These are phyloP conservation scores for Pyrenula aspistea DNA, from an alignment of 495 filamentous ascomycete genomes.

Conservation along the genomic window DNA sequence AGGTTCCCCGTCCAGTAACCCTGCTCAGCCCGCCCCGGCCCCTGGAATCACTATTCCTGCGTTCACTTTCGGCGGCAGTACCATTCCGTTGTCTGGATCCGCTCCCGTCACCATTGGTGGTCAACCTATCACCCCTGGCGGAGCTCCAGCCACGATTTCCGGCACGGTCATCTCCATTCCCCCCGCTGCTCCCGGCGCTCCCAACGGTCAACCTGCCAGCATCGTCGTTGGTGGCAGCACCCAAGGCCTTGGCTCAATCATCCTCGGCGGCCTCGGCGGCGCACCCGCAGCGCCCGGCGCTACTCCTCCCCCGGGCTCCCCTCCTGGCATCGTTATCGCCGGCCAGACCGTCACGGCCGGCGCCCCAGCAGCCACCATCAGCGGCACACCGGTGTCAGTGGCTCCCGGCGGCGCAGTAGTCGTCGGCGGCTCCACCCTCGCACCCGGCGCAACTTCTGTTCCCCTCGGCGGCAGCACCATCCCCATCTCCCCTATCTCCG, in stretches of 20 bases:
- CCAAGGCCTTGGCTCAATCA: background rate
- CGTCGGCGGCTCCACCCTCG: slow-evolving; percentile 4
- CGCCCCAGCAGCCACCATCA: slow-evolving; percentile 3
- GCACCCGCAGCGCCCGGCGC: too few relatives aligned
- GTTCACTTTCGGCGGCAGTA: background rate
- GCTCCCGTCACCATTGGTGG: background rate
- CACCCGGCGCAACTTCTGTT: slow-evolving; percentile 3
- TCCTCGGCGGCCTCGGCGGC: background rate
- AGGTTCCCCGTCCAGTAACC: background rate
- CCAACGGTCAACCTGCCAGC: background rate
- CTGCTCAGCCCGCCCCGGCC: background rate
- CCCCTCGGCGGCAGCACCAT: slow-evolving; percentile 4
- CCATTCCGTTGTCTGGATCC: background rate
- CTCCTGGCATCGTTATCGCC: background rate
- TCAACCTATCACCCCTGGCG: background rate
- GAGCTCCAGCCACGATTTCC: background rate
- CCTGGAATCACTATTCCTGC: background rate
- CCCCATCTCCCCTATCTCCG: background rate
- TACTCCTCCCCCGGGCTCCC: background rate
- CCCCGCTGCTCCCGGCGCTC: background rate
- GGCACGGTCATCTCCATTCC: background rate
- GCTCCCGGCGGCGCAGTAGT: slow-evolving; percentile 3
- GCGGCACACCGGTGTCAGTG: slow-evolving; percentile 4
- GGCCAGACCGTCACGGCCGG: slow-evolving; percentile 5
- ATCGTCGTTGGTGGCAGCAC: background rate